Conservation (phyloP, 306 rosid species). For the Prunus fruticosa region DNA sequence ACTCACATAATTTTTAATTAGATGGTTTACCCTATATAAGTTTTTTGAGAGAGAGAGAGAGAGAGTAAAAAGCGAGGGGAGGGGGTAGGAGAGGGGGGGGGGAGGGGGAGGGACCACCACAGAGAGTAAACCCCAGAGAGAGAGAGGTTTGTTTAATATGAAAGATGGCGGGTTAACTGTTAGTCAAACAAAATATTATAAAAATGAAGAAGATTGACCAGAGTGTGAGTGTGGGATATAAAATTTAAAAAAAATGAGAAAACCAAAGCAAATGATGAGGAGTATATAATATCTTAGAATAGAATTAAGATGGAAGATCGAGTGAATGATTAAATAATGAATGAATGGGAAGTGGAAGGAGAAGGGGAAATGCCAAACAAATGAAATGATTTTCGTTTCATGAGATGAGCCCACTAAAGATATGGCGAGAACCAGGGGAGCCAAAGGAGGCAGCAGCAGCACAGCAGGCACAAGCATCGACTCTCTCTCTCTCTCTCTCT, state of each 20-base stretch:
- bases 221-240: no score
- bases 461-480: neutral
- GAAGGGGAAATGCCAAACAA: neutral
- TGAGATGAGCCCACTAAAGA: neutral
- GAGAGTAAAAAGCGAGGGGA: no score
- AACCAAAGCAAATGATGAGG: neutral
- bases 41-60: no score
- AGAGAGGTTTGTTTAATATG: no score
- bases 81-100: no score
- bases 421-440: slow-evolving; percentile 5
- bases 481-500: neutral
- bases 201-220: no score
- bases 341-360: neutral
- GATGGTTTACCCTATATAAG: no score
- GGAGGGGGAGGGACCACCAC: no score
- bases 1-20: no score
- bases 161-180: no score
- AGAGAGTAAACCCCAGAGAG: no score
- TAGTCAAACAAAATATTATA: no score
- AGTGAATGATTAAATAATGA: slow-evolving; percentile 3
- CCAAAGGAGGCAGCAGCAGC: neutral
- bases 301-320: neutral
- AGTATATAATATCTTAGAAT: neutral
- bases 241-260: neutral
- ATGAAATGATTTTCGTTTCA: neutral